Base-by-base conservation (phyloP, 176 grass and related monocot species). In the Cocos nucifera region DNA sequence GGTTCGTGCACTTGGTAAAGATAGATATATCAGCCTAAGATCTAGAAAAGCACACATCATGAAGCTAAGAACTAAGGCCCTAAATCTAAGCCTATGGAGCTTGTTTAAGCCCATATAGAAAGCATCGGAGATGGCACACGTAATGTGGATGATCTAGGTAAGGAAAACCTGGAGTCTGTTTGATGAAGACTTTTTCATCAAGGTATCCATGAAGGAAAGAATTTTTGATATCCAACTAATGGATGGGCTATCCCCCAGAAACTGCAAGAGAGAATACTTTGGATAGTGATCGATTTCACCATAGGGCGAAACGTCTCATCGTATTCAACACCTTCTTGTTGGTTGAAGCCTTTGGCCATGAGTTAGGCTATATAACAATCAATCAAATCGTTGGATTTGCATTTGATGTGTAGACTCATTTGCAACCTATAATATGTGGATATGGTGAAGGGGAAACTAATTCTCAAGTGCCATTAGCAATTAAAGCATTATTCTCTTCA, bases 121-220 rank as follows among this genome's bases (percentile, higher is more conserved):
- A 27, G 26, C 3, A 0, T 27, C 3, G 3, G 26, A 63, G 24
- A 10, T 20, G 5, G 6, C 48, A 56, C 3, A 53, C 3, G 4
- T 4, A 27, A 0, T 27, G 0, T 27, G 26, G 3, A 26, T 4
- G 3, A 26, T 26, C 3, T 2, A n/a, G n/a, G n/a, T n/a, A n/a
- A n/a, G n/a, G n/a, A n/a, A n/a, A n/a, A n/a, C n/a, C n/a, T n/a
- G 19, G 70, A 4, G 57, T 20, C 23, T 62, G 4, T 10, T 50
- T 3, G 44, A 63, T 73, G 21, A 26, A 73, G 4, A 73, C 19
- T 4, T 3, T 0, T 53, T 54, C 57, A 6, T 60, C 8, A 0
- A 73, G 12, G 19, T 73, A 17, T 0, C 57, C 12, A 63, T 63
- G 69, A 4, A 71, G 24, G 22, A 71, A 69, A 27, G 20, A 7